Evolutionary conservation across 202 grass and related monocot species (phyloP).

Genomic region (Hordeum pubiflorum): DNA sequence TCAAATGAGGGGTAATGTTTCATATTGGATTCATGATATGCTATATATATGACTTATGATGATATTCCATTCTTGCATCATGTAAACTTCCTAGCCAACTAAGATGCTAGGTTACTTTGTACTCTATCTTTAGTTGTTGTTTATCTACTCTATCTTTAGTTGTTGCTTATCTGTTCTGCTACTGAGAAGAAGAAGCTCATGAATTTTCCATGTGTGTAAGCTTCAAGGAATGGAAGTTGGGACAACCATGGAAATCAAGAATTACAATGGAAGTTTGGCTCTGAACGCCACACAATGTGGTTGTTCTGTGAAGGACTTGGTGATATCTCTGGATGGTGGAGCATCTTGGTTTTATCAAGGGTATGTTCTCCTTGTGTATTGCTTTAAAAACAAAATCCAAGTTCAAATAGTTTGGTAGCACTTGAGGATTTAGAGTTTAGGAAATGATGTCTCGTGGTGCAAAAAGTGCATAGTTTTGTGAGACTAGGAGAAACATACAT

Average conservation of each 20-base stretch:
- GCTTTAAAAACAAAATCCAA: background rate
- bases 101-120: background rate
- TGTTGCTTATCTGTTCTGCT: slow-evolving; percentile 6
- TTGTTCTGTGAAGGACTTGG: slow-evolving; percentile 67
- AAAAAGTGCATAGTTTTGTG: background rate
- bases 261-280: slow-evolving; percentile 62
- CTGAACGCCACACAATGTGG: slow-evolving; percentile 55
- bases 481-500: background rate
- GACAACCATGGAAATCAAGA: slow-evolving; percentile 69
- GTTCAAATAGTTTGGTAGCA: background rate
- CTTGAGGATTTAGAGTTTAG: background rate
- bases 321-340: slow-evolving; percentile 80
- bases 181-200: slow-evolving; percentile 29
- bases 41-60: background rate
- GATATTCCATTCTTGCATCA: background rate
- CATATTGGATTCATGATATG: background rate
- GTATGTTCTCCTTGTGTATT: slow-evolving; percentile 33
- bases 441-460: background rate
- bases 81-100: background rate
- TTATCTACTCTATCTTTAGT: slow-evolving; percentile 4
- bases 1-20: background rate
- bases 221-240: slow-evolving; percentile 96
- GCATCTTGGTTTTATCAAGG: slow-evolving; percentile 99
- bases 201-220: slow-evolving; percentile 41
- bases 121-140: background rate